phyloP scores from a whole-genome alignment of 2,329 filamentous ascomycete species.

The Metarhizium brunneum region DNA sequence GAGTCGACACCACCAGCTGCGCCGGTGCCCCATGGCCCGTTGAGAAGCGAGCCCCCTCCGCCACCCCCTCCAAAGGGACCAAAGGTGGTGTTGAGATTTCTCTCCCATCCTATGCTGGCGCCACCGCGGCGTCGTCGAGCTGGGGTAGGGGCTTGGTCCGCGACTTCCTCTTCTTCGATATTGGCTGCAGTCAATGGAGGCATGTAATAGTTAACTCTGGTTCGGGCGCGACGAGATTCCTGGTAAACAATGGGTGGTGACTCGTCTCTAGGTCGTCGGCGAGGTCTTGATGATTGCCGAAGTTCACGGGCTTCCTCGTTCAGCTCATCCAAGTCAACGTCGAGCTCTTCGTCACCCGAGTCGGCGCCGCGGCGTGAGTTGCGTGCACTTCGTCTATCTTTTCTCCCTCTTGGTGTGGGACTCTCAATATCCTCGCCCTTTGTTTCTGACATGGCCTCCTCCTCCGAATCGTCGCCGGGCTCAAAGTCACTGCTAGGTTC shows the following conservation, averaged over 20 bases:
- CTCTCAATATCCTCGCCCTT: slow-evolving; percentile 37
- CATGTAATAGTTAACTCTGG: slow-evolving; percentile 76
- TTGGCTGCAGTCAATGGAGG: slow-evolving; percentile 53
- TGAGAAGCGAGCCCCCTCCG: slow-evolving; percentile 61
- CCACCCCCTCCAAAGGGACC: slow-evolving; percentile 87
- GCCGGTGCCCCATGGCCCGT: slow-evolving; percentile 63
- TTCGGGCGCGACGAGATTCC: slow-evolving; percentile 43
- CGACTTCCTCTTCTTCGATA: slow-evolving; percentile 66
- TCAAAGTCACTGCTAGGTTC: slow-evolving; percentile 55
- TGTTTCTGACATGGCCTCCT: slow-evolving; percentile 38
- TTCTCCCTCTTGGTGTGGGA: slow-evolving; percentile 40
- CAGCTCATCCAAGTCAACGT: slow-evolving; percentile 54
- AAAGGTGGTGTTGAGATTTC: slow-evolving; percentile 77
- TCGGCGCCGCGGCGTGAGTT: slow-evolving; percentile 39
- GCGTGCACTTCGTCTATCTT: slow-evolving; percentile 28
- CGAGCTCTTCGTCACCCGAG: slow-evolving; percentile 48
- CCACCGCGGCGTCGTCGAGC: slow-evolving; percentile 56
- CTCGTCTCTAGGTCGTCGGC: slow-evolving; percentile 39
- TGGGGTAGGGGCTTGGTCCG: slow-evolving; percentile 58
- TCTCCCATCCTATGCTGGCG: slow-evolving; percentile 57
- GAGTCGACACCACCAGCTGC: slow-evolving; percentile 77
- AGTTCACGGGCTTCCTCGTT: slow-evolving; percentile 58
- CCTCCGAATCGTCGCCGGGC: slow-evolving; percentile 49
- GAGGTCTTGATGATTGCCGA: slow-evolving; percentile 41
- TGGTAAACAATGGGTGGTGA: slow-evolving; percentile 49